Conservation (phyloP, 2,329 filamentous ascomycete species). For the Aspergillus brasiliensis region DNA sequence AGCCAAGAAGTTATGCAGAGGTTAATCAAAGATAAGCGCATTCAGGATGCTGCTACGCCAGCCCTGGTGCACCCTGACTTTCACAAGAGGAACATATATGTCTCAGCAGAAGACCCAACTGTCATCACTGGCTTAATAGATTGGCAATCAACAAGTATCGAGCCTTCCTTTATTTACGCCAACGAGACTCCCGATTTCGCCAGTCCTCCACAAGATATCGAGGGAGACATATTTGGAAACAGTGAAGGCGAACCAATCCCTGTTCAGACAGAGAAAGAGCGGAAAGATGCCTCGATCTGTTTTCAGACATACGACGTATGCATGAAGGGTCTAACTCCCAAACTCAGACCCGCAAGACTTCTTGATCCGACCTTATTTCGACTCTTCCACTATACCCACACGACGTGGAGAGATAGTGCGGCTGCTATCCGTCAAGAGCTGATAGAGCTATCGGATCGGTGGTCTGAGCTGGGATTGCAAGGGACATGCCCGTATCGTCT, state of each 20-base stretch:
- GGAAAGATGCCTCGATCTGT: conserved; percentile 32
- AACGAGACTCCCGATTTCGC: conserved; percentile 34
- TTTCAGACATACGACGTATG: conserved; percentile 33
- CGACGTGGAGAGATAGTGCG: conserved; percentile 31
- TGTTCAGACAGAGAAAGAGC: conserved; percentile 14
- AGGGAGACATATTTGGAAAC: conserved; percentile 17
- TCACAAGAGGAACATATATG: conserved; percentile 37
- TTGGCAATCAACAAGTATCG: conserved; percentile 36
- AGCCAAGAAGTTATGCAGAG: conserved; percentile 25
- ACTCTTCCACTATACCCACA: conserved; percentile 35
- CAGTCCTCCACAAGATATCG: conserved; percentile 13
- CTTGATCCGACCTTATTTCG: conserved; percentile 33
- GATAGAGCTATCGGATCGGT: conserved; percentile 31
- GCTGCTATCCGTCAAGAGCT: conserved; percentile 33
- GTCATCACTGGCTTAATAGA: conserved; percentile 36
- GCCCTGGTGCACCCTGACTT: conserved; percentile 34
- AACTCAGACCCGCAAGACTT: conserved; percentile 27
- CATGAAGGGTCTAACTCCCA: conserved; percentile 26
- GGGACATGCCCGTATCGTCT: conserved; percentile 30
- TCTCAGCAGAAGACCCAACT: conserved; percentile 33
- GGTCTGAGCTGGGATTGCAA: conserved; percentile 28
- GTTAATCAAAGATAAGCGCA: conserved; percentile 22
- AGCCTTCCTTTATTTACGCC: conserved; percentile 35
- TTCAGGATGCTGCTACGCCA: conserved; percentile 24
- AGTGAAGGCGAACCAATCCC: conserved; percentile 12